Percentiles rank a stretch among this genome's conserved stretches.
Conservation (phyloP, 192 early-diverging fungal genomes). For the Allomyces javanicus region DNA sequence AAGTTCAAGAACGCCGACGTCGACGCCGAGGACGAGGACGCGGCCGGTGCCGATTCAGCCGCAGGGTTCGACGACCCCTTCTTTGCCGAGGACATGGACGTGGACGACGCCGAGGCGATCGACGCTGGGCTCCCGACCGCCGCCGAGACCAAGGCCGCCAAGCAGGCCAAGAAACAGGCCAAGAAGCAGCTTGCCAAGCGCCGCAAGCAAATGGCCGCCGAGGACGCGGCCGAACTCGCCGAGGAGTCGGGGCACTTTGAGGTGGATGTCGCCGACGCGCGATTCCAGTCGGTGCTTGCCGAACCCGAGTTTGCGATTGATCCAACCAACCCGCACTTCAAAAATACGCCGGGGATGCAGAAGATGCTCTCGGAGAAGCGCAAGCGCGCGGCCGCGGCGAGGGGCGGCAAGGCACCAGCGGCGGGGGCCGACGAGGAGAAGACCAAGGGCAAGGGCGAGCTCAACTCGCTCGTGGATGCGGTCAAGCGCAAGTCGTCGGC, state of each 20-base stretch:
- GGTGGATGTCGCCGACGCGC: slow-evolving; percentile 63
- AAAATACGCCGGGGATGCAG: not conserved
- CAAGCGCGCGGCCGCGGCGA: not conserved
- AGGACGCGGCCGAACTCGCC: slow-evolving; percentile 23
- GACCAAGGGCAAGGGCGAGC: not conserved
- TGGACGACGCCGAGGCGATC: slow-evolving; percentile 17
- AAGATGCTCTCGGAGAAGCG: not conserved
- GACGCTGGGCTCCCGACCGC: slow-evolving; percentile 21
- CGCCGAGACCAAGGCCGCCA: slow-evolving; percentile 68
- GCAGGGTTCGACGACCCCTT: slow-evolving; percentile 23
- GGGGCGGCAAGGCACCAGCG: not conserved
- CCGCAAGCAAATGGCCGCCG: slow-evolving; percentile 26
- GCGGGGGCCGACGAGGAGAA: not conserved
- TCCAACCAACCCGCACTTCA: slow-evolving; percentile 71
- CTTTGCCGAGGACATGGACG: slow-evolving; percentile 35
- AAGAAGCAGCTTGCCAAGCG: slow-evolving; percentile 11
- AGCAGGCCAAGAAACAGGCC: slow-evolving; percentile 26
- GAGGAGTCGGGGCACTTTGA: slow-evolving; percentile 57
- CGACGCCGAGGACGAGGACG: slow-evolving; percentile 16
- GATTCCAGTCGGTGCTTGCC: slow-evolving; percentile 60
- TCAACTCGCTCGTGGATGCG: not conserved
- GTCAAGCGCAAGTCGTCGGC: not conserved
- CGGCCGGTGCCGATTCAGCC: slow-evolving; percentile 34
- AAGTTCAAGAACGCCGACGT: slow-evolving; percentile 14
- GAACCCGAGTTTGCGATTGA: slow-evolving; percentile 84